phyloP scores from a whole-genome alignment of 1,284 basidiomycete genomes.

The Ustilago cynodontis region DNA sequence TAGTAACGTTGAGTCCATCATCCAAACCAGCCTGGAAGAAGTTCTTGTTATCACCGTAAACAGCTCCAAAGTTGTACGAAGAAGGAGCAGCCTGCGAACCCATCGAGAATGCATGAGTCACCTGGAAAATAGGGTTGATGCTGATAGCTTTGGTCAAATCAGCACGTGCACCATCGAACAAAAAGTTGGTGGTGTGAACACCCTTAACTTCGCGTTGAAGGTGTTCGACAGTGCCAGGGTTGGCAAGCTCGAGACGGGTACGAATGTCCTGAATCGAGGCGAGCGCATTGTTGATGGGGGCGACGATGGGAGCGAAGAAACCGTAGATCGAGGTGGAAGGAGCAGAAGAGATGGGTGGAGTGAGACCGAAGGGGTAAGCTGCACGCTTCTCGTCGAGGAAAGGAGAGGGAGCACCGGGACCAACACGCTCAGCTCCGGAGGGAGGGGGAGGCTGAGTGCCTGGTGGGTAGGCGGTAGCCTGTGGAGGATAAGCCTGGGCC shows the following conservation, averaged over 20 bases:
- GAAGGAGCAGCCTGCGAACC: slow-evolving; percentile 73
- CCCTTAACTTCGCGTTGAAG: slow-evolving; percentile 72
- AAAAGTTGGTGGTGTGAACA: slow-evolving; percentile 91
- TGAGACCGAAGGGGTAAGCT: slow-evolving; percentile 44
- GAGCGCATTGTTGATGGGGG: slow-evolving; percentile 51
- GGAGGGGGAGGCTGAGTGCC: slow-evolving; percentile 43
- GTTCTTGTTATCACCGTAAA: slow-evolving; percentile 84
- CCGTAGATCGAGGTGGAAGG: slow-evolving; percentile 52
- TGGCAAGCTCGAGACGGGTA: slow-evolving; percentile 60
- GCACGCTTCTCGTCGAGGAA: slow-evolving; percentile 52
- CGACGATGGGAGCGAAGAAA: slow-evolving; percentile 59
- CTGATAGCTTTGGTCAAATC: slow-evolving; percentile 95
- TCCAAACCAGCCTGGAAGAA: slow-evolving; percentile 95
- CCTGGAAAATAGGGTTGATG: slow-evolving; percentile 94
- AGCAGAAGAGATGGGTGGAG: slow-evolving; percentile 40
- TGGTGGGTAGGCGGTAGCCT: slow-evolving; percentile 46
- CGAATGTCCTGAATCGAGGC: slow-evolving; percentile 54
- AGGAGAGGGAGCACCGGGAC: slow-evolving; percentile 36
- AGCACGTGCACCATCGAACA: slow-evolving; percentile 96
- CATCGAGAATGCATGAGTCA: slow-evolving; percentile 93
- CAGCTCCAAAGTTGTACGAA: slow-evolving; percentile 94
- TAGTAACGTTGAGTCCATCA: slow-evolving; percentile 89
- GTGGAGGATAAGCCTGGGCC: slow-evolving; percentile 42
- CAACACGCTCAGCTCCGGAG: slow-evolving; percentile 48
- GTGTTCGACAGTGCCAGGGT: slow-evolving; percentile 66